These are phyloP conservation scores for Orbilia quercus DNA, from an alignment of 2,329 filamentous ascomycete species.

Conservation along the genomic window DNA sequence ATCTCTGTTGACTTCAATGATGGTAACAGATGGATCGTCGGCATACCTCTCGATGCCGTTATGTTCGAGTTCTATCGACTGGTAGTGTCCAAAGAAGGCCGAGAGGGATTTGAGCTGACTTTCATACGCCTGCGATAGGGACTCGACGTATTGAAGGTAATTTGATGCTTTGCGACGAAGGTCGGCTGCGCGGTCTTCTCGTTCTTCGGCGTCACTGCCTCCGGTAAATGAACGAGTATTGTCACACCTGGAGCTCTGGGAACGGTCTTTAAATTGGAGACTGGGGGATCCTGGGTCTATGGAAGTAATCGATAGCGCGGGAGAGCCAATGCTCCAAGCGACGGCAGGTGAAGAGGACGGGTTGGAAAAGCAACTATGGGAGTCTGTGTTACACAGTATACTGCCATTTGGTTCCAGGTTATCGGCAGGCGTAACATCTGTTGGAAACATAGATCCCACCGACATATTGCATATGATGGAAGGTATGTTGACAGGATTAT, in stretches of 20 bases:
- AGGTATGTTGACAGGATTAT: constrained; percentile 3
- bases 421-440: background rate
- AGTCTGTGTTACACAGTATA: background rate
- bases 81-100: constrained; percentile 34
- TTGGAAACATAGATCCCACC: background rate
- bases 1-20: constrained; percentile 35
- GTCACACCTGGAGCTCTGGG: constrained; percentile 8
- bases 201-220: background rate
- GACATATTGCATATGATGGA: constrained; percentile 17
- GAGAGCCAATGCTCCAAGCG: constrained; percentile 47
- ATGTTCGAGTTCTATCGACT: background rate
- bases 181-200: constrained; percentile 29
- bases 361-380: constrained; percentile 27
- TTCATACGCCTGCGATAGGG: constrained; percentile 51
- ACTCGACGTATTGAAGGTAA: constrained; percentile 53
- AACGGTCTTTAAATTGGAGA: constrained; percentile 34
- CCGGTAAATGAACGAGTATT: constrained; percentile 1
- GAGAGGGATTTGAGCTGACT: constrained; percentile 36
- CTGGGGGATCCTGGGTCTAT: constrained; percentile 44
- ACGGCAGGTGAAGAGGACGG: constrained; percentile 12
- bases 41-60: constrained; percentile 14
- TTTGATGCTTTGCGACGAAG: constrained; percentile 45
- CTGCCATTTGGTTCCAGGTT: background rate
- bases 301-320: constrained; percentile 47
- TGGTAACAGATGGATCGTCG: constrained; percentile 33